A percentile compares a stretch with the other conserved stretches of the same genome.
Conservation (phyloP, 371 early-diverging fungal species). For the Syncephalastrum monosporum region DNA sequence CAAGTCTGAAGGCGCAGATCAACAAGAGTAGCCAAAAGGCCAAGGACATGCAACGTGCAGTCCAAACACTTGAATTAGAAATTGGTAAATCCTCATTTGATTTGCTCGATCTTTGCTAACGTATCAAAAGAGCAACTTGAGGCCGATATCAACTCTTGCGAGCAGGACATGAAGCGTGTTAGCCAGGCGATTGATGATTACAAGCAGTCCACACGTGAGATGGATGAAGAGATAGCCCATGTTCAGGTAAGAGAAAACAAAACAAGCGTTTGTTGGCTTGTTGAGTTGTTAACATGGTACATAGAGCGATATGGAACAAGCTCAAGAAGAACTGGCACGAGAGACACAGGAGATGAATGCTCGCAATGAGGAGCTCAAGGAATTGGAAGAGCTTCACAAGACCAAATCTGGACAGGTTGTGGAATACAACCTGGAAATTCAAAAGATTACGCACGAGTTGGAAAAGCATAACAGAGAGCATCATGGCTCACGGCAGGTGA, state of each 20-base stretch:
- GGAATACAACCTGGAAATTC: constrained; percentile 65
- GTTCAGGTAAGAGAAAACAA: constrained; percentile 16
- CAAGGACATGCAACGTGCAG: constrained; percentile 69
- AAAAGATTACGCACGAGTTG: constrained; percentile 72
- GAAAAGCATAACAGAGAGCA: constrained; percentile 69
- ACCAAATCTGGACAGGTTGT: constrained; percentile 59
- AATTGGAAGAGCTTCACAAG: constrained; percentile 64
- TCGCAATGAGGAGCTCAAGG: constrained; percentile 46
- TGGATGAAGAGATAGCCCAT: constrained; percentile 24
- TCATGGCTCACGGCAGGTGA: constrained; percentile 47
- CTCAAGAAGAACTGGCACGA: constrained; percentile 19
- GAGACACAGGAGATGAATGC: constrained; percentile 30
- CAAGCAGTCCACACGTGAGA: constrained; percentile 30
- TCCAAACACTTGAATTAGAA: constrained; percentile 70
- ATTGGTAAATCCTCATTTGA: constrained; percentile 40
- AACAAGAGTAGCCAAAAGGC: constrained; percentile 52
- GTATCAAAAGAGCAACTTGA: constrained; percentile 62
- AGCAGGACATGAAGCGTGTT: constrained; percentile 49
- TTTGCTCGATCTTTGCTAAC: background rate
- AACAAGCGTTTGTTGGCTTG: too few species aligned
- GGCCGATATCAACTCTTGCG: constrained; percentile 55
- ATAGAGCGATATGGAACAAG: constrained; percentile 7
- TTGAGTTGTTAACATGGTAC: background rate
- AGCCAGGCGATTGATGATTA: constrained; percentile 54
- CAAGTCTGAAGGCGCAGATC: constrained; percentile 53